These are phyloP conservation scores for Irpex sp. DNA, from an alignment of 1,284 basidiomycete genomes.

Conservation along the genomic window DNA sequence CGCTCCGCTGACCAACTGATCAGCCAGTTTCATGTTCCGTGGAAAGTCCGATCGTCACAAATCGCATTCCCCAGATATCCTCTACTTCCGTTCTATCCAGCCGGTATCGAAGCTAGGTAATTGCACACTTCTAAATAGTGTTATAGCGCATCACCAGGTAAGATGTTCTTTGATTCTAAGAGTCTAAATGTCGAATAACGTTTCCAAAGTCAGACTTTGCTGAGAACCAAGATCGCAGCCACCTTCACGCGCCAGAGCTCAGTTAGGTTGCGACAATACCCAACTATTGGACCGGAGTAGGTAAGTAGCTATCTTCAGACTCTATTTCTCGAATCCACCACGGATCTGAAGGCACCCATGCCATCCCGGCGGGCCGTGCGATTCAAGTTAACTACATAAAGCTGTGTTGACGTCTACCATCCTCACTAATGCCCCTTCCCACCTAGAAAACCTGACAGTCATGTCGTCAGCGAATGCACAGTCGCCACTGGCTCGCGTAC, in stretches of 20 bases:
- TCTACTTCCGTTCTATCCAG: background rate
- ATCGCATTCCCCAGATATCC: background rate
- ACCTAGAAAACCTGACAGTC: background rate
- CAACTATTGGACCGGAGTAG: background rate
- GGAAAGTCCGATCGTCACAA: background rate
- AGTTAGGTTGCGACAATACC: background rate
- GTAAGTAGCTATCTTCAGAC: background rate
- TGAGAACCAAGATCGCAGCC: background rate
- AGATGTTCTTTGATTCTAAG: background rate
- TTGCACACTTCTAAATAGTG: too few relatives aligned
- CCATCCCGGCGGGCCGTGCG: background rate
- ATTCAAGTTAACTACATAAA: background rate
- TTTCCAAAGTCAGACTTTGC: background rate
- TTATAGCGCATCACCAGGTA: too few relatives aligned
- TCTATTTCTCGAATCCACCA: background rate
- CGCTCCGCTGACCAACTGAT: background rate
- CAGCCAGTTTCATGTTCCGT: background rate
- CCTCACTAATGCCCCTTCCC: slow-evolving; percentile 2
- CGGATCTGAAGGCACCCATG: background rate
- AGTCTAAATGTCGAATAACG: background rate
- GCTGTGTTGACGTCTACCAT: background rate
- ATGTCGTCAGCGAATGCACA: background rate
- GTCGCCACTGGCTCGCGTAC: slow-evolving; percentile 23
- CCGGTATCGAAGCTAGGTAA: too few relatives aligned
- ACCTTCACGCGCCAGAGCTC: background rate